A percentile compares a stretch with the other conserved stretches of the same genome.
These are phyloP conservation scores for Sanghuangporus baumii DNA, from an alignment of 1,284 basidiomycete genomes.

Conservation along the genomic window DNA sequence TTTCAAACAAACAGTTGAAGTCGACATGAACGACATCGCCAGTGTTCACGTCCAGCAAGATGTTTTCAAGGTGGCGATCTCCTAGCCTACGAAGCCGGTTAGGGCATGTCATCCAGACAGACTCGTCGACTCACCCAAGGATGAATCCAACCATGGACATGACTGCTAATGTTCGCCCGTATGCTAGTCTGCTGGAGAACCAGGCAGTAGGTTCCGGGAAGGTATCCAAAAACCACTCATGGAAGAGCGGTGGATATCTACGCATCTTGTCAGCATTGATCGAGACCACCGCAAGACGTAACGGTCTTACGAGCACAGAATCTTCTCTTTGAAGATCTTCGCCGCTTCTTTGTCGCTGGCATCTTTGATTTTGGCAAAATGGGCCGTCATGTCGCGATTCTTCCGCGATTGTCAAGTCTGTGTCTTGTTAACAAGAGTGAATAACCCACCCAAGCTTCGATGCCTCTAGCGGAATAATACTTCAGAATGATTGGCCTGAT, in stretches of 20 bases:
- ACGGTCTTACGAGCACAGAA: slow-evolving; percentile 53
- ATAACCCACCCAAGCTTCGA: slow-evolving; percentile 57
- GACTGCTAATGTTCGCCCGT: slow-evolving; percentile 88
- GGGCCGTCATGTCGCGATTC: slow-evolving; percentile 44
- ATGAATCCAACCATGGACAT: slow-evolving; percentile 99
- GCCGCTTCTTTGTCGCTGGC: slow-evolving; percentile 46
- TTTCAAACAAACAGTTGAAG: slow-evolving; percentile 98
- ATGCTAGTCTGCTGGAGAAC: slow-evolving; percentile 84
- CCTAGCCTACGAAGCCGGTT: slow-evolving; percentile 65
- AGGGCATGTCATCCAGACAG: neutral
- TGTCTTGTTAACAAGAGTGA: neutral
- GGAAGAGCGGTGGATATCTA: slow-evolving; percentile 84
- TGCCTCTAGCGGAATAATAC: slow-evolving; percentile 62
- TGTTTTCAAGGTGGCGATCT: slow-evolving; percentile 97
- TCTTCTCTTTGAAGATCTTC: slow-evolving; percentile 52
- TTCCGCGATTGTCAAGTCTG: neutral
- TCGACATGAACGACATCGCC: slow-evolving; percentile 97
- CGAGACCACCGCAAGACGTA: slow-evolving; percentile 30
- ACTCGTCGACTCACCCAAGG: slow-evolving; percentile 66
- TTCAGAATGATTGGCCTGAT: slow-evolving; percentile 76
- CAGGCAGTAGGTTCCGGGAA: slow-evolving; percentile 97
- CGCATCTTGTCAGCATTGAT: neutral
- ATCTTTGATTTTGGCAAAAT: slow-evolving; percentile 55
- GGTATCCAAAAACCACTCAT: slow-evolving; percentile 96
- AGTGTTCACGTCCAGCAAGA: slow-evolving; percentile 83